Evolutionary conservation across 192 early-diverging fungal genomes (phyloP).

Genomic region (Podila epicladia): DNA sequence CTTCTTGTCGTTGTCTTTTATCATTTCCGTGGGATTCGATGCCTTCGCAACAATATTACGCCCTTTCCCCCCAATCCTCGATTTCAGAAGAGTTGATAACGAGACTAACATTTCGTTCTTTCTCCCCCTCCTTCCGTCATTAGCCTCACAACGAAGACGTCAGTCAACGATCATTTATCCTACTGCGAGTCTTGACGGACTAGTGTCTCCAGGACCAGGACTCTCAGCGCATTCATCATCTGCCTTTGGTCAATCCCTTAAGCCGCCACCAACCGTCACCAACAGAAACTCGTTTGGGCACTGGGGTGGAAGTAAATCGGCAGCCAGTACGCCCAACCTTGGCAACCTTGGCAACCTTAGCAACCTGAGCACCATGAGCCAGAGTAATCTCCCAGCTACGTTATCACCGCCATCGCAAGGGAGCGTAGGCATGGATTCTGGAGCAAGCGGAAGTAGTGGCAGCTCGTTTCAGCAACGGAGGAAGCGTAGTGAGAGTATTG

Average conservation of each 20-base stretch:
- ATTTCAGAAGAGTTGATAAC: not conserved
- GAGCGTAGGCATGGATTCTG: conserved; percentile 22
- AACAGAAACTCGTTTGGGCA: conserved; percentile 15
- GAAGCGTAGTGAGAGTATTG: conserved; percentile 42
- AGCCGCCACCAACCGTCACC: conserved; percentile 10
- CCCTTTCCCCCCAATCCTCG: not conserved
- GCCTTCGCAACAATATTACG: not conserved
- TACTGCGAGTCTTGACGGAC: conserved; percentile 4
- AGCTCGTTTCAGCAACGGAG: conserved; percentile 37
- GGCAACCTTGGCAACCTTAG: conserved; percentile 10
- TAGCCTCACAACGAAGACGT: conserved; percentile 31
- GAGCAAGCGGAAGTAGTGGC: conserved; percentile 19
- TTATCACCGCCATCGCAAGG: conserved; percentile 3
- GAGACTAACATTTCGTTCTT: not conserved
- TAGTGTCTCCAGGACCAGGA: not conserved
- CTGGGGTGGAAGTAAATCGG: conserved; percentile 27
- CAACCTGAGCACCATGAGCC: not conserved
- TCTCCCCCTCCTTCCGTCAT: not conserved
- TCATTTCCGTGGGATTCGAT: too few species aligned
- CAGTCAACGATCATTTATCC: conserved; percentile 36
- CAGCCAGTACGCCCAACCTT: conserved; percentile 37
- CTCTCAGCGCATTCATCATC: not conserved
- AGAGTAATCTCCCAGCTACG: not conserved
- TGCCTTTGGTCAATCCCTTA: conserved; percentile 10
- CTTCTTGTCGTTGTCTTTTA: too few species aligned